Base-by-base conservation (phyloP, 2,329 filamentous ascomycete genomes). In the Fusarium setosum region DNA sequence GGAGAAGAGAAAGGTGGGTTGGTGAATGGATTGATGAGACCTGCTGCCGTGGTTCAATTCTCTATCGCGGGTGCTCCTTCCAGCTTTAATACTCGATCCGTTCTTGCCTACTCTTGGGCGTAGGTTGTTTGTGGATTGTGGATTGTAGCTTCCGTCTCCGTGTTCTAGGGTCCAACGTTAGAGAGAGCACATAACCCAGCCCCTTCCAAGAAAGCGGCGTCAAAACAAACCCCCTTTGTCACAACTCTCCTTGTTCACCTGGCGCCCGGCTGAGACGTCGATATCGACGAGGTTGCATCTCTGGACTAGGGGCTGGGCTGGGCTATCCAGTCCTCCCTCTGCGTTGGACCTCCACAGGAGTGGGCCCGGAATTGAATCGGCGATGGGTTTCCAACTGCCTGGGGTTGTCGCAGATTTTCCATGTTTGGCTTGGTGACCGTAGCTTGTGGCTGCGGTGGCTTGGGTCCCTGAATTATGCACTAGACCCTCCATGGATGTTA, bases 21-120 rank as follows among this genome's bases (percentile, higher is more conserved):
- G 50, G 11, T 50, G 59, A 67, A 67, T 47, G 59, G 13, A 64
- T 49, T 61, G 62, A 49, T 61, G 63, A 64, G 63, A 54, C 63
- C 63, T 61, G 63, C 64, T 67, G 54, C 63, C 38, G 63, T 61
- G 17, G 51, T 20, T 49, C 26, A 41, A 51, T 17, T 34, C 12
- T 57, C 38, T n/a, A 48, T 56, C 42, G 34, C n/a, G 55, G 42
- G 59, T 38, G 51, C 48, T 67, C 59, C 48, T 42, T 20, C 42
- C 49, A 24, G 52, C 42, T 67, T 67, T 64, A 67, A 67, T 67
- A 67, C 63, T 64, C 50, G 64, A 23, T 50, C 26, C 10, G 29
- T 51, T 32, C 18, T 47, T 55, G 54, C 48, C 61, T 64, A 24
- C 38, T 29, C 21, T 35, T 31, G 42, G 12, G 15, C 24, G 48